Conservation (phyloP, 2,329 filamentous ascomycete genomes). For the Fusarium musae region DNA sequence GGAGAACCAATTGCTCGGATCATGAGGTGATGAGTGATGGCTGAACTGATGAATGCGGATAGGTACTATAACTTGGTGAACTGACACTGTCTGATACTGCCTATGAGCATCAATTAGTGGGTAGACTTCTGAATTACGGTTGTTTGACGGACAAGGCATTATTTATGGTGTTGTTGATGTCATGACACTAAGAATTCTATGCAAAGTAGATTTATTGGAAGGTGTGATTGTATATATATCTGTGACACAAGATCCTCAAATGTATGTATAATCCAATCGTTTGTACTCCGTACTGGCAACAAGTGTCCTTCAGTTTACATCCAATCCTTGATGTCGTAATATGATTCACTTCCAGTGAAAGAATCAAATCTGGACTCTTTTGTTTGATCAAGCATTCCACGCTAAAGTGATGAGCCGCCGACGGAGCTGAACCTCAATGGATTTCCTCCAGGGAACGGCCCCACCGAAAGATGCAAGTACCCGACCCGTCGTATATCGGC, state of each 20-base stretch:
- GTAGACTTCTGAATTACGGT: not conserved
- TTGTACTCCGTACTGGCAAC: too few species aligned
- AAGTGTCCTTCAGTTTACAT: not conserved
- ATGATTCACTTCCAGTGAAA: not conserved
- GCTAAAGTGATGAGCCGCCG: slow-evolving; percentile 30
- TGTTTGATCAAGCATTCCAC: slow-evolving; percentile 1
- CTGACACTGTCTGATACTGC: not conserved
- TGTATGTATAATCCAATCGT: too few species aligned
- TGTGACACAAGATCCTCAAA: too few species aligned
- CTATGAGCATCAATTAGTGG: not conserved
- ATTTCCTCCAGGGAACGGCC: slow-evolving; percentile 21
- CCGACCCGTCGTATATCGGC: slow-evolving; percentile 18
- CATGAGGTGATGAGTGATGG: slow-evolving; percentile 16
- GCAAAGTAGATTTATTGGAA: not conserved
- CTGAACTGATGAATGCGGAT: slow-evolving; percentile 24
- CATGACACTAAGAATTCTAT: not conserved
- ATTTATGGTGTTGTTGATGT: not conserved
- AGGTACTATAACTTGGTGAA: not conserved
- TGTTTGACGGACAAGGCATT: not conserved
- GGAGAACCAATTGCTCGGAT: slow-evolving; percentile 26
- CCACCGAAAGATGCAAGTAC: slow-evolving; percentile 12
- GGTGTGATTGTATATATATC: not conserved
- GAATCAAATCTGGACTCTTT: slow-evolving; percentile 12
- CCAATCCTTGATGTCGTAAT: slow-evolving; percentile 12
- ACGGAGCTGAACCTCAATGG: slow-evolving; percentile 14